Evolutionary conservation across 139 green algal species (phyloP), one percentile per base, ranked within the genome.

Genomic region (Haematococcus lacustris): DNA sequence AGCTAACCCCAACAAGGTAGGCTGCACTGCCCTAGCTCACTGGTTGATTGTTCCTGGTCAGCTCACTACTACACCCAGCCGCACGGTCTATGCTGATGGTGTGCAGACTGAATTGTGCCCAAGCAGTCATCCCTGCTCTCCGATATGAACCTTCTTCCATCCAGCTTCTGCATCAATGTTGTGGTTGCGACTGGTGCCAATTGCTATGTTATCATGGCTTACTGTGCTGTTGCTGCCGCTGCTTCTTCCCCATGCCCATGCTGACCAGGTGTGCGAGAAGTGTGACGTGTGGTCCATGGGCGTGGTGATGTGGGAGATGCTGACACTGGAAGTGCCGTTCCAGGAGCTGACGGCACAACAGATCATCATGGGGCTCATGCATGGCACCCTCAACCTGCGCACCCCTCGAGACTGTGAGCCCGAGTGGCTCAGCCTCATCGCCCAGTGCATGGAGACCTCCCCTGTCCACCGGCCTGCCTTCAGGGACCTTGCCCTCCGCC

Each of bases 351-450:
- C 77, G 0, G 88, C 88, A 0, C 86, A 91, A 71, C 75, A 91
- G 59, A 91, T 96, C 71, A 79, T 94, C 28, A 70, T 43, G 34
- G 53, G 53, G 26, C 53, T 66, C 50, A 87, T 88, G 81, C 73
- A 85, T 5, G 84, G 83, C 80, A 84, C 77, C 62, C 79, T 92
- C 53, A 80, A 88, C 68, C 82, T 89, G 66, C 67, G 80, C 70
- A 82, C 91, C 1, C 89, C 90, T 21, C 75, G 80, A 60, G 87
- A 80, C 79, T 93, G 88, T 68, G 90, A 95, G 79, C 82, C 87
- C 7, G 83, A 92, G 76, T 95, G 90, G 90, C 80, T 82, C 0
- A 66, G 68, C 0, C 80, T 94, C 40, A 80, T 95, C 75, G 85
- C 92, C 76, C 76, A 76, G 23, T 94, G 89, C 86, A 87, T 91